Percentiles rank a stretch among this genome's conserved stretches.
phyloP scores from a whole-genome alignment of 192 early-diverging fungal species.

The Physocladia obscura region DNA sequence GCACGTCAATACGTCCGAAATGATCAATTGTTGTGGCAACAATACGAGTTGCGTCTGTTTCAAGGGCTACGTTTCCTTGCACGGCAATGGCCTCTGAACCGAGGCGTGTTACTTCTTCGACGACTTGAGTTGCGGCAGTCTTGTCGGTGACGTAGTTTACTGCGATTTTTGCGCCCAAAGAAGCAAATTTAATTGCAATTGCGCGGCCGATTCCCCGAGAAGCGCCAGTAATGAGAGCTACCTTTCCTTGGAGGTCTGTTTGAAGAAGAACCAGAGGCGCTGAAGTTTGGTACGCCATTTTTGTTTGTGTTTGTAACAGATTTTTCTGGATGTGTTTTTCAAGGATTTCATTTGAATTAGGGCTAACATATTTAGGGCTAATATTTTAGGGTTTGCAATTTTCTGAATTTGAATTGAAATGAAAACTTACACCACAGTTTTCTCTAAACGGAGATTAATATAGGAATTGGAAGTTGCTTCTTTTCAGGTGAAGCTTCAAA shows the following conservation, averaged over 20 bases:
- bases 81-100: constrained; percentile 33
- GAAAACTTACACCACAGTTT: too few species aligned
- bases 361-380: too few species aligned
- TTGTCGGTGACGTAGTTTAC: constrained; percentile 35
- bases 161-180: constrained; percentile 31
- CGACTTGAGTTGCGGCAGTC: constrained; percentile 14
- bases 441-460: too few species aligned
- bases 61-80: constrained; percentile 38
- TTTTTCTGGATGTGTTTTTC: too few species aligned
- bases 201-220: constrained; percentile 40
- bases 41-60: constrained; percentile 22
- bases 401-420: too few species aligned
- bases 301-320: too few species aligned
- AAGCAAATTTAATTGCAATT: constrained; percentile 28
- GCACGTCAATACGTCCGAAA: constrained; percentile 44
- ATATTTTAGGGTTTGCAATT: too few species aligned
- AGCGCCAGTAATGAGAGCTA: constrained; percentile 36
- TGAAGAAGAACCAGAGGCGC: too few species aligned
- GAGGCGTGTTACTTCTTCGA: background rate
- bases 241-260: constrained; percentile 27
- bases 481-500: too few species aligned
- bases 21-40: constrained; percentile 28
- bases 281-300: too few species aligned
- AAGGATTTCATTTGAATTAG: too few species aligned
- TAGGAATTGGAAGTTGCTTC: too few species aligned